Percentiles rank a stretch among this genome's conserved stretches.
These are phyloP conservation scores for Candida sakaeoensis DNA, from an alignment of 805 yeast species.

Conservation along the genomic window DNA sequence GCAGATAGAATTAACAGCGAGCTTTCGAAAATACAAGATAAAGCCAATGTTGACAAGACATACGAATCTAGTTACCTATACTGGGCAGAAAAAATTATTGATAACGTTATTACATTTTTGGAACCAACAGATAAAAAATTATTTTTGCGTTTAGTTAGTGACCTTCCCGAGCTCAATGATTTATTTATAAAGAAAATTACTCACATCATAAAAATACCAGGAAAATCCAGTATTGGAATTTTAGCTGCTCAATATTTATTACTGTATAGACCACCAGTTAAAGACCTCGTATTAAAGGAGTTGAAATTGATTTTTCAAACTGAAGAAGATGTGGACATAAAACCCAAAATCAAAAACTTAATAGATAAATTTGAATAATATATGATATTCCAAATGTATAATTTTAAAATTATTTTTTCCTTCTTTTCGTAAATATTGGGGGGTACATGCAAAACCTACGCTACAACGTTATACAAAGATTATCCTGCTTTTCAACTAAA, in stretches of 20 bases:
- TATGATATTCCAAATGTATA: too few relatives aligned
- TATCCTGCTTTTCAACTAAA: too few relatives aligned
- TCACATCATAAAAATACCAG: slow-evolving; percentile 82
- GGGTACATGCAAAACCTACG: too few relatives aligned
- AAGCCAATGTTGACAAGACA: slow-evolving; percentile 14
- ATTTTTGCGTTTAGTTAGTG: slow-evolving; percentile 80
- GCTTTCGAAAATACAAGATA: slow-evolving; percentile 18
- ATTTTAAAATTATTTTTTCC: too few relatives aligned
- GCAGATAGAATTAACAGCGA: slow-evolving; percentile 47
- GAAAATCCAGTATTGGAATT: slow-evolving; percentile 73
- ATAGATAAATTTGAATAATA: slow-evolving; percentile 1
- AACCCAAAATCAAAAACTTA: slow-evolving; percentile 1
- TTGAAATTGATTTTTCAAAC: slow-evolving; percentile 42
- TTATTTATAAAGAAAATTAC: slow-evolving; percentile 61
- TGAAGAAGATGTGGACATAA: slow-evolving; percentile 39
- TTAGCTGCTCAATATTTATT: slow-evolving; percentile 77
- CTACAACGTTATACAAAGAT: too few relatives aligned
- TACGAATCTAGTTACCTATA: slow-evolving; percentile 52
- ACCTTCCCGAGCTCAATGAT: slow-evolving; percentile 71
- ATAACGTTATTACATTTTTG: slow-evolving; percentile 76
- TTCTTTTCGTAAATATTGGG: too few relatives aligned
- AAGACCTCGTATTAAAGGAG: slow-evolving; percentile 47
- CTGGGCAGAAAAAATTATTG: slow-evolving; percentile 72
- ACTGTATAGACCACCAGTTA: slow-evolving; percentile 88
- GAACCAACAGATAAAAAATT: slow-evolving; percentile 78